Percentiles rank a stretch among this genome's conserved stretches.
phyloP scores from a whole-genome alignment of 1,284 basidiomycete species.

The Apiotrichum gracile region DNA sequence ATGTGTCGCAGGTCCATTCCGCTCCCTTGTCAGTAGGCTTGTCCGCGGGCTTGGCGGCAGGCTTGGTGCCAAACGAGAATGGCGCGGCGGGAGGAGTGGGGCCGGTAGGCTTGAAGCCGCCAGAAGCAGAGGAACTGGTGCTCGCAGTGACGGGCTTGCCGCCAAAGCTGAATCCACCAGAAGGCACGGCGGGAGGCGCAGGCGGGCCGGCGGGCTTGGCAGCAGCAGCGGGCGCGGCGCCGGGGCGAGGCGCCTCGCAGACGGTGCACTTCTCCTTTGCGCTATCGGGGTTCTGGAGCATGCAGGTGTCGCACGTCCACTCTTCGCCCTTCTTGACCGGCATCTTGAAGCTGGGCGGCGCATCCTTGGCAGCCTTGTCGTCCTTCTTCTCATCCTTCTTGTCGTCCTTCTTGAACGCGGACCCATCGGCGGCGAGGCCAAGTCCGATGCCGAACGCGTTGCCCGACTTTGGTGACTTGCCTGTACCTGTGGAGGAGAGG shows the following conservation, averaged over 20 bases:
- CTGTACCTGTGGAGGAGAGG: background rate
- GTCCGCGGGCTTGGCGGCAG: background rate
- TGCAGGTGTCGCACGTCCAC: slow-evolving; percentile 54
- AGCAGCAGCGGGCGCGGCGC: slow-evolving; percentile 11
- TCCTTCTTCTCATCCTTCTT: slow-evolving; percentile 2
- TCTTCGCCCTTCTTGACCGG: background rate
- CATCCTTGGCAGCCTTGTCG: too few species aligned
- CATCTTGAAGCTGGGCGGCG: background rate
- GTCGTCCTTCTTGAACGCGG: slow-evolving; percentile 4
- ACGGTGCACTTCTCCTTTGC: slow-evolving; percentile 52
- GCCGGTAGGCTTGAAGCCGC: slow-evolving; percentile 1
- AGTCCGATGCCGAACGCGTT: slow-evolving; percentile 4
- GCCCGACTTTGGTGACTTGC: background rate
- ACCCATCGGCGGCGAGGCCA: background rate
- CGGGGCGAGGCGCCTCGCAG: slow-evolving; percentile 51
- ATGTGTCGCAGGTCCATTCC: slow-evolving; percentile 51
- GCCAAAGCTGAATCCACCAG: background rate
- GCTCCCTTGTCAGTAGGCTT: background rate
- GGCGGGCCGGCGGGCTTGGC: background rate
- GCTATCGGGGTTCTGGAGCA: slow-evolving; percentile 50
- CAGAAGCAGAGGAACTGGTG: background rate
- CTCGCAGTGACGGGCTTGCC: background rate
- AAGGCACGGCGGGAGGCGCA: background rate
- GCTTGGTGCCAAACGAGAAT: slow-evolving; percentile 10
- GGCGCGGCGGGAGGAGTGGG: slow-evolving; percentile 1